Evolutionary conservation across 2,329 filamentous ascomycete species (phyloP).

Genomic region (Fusarium newnesense): DNA sequence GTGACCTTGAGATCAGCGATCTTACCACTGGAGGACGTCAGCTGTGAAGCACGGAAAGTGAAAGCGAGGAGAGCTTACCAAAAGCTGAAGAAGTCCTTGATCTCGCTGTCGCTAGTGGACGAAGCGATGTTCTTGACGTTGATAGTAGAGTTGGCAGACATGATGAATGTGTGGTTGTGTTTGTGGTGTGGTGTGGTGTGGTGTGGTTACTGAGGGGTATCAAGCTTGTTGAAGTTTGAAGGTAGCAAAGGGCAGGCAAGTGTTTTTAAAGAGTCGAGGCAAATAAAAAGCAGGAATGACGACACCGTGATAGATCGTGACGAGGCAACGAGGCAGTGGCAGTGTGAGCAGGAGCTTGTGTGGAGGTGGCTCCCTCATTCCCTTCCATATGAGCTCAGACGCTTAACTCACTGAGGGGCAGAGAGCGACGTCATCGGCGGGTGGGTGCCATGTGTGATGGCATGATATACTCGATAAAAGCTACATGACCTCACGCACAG

Average conservation of each 20-base stretch:
- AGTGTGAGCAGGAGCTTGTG: slow-evolving; percentile 16
- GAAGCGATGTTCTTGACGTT: slow-evolving; percentile 89
- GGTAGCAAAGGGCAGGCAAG: not conserved
- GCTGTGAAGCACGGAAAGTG: not conserved
- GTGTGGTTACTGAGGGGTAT: slow-evolving; percentile 22
- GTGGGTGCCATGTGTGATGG: slow-evolving; percentile 19
- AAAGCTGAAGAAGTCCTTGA: slow-evolving; percentile 98
- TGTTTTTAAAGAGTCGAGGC: slow-evolving; percentile 27
- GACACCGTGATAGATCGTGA: slow-evolving; percentile 35
- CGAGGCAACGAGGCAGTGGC: slow-evolving; percentile 32
- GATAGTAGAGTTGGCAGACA: slow-evolving; percentile 73
- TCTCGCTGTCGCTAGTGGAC: slow-evolving; percentile 87
- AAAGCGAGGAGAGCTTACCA: slow-evolving; percentile 64
- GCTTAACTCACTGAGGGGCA: slow-evolving; percentile 40
- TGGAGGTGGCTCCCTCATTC: slow-evolving; percentile 2
- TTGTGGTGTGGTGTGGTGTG: slow-evolving; percentile 2
- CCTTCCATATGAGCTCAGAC: not conserved
- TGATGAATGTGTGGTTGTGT: slow-evolving; percentile 48
- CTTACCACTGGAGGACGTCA: slow-evolving; percentile 75
- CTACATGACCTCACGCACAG: not conserved
- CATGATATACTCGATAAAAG: slow-evolving; percentile 31
- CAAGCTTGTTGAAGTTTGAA: slow-evolving; percentile 20
- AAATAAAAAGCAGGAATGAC: slow-evolving; percentile 30
- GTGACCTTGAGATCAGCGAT: slow-evolving; percentile 85
- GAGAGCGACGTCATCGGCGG: slow-evolving; percentile 44